Conservation (phyloP, 2,329 filamentous ascomycete genomes). For the Venturia nashicola region DNA sequence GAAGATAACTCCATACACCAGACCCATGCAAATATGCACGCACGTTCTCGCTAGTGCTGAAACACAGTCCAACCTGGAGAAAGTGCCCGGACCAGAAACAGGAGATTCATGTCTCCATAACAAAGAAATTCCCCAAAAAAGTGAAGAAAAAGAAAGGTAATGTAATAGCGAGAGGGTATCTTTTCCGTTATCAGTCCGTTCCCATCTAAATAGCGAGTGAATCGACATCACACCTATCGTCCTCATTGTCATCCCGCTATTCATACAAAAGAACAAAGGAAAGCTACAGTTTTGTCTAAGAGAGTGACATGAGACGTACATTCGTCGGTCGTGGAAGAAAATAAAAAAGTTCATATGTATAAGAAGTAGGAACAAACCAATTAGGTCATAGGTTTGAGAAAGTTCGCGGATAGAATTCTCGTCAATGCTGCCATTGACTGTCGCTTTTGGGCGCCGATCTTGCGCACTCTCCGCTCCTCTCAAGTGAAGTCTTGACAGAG, state of each 20-base stretch:
- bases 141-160: background rate
- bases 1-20: background rate
- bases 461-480: background rate
- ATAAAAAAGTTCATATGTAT: background rate
- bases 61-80: background rate
- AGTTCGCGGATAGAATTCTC: background rate
- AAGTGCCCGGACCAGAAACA: background rate
- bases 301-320: background rate
- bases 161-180: conserved; percentile 1
- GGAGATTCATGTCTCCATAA: background rate
- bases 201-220: conserved; percentile 1
- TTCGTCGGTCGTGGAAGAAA: background rate
- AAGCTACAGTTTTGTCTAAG: background rate
- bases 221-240: background rate
- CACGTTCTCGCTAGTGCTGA: background rate
- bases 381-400: background rate
- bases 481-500: background rate
- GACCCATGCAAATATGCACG: background rate
- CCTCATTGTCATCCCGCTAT: background rate
- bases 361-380: background rate
- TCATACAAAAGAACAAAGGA: background rate
- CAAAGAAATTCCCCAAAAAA: background rate
- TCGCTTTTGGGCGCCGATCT: background rate
- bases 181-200: background rate
- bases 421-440: background rate